A percentile compares a stretch with the other conserved stretches of the same genome.
Conservation (phyloP, 768 basidiomycete genomes). For the Crepidotus variabilis region DNA sequence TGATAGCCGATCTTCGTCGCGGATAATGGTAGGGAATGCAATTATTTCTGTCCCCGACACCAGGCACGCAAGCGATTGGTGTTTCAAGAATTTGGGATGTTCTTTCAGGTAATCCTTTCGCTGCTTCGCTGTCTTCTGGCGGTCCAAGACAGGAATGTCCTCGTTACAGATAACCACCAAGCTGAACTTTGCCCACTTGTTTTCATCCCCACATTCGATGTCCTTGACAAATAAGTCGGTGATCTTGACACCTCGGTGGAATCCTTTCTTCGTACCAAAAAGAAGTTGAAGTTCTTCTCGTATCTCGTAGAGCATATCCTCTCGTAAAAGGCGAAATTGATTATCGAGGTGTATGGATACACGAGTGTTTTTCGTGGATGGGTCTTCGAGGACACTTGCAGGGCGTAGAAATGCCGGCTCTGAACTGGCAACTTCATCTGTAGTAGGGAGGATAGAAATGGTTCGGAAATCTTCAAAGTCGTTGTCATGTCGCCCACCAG, state of each 20-base stretch:
- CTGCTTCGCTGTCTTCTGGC: slow-evolving; percentile 21
- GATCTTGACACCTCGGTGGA: slow-evolving; percentile 32
- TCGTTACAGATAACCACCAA: slow-evolving; percentile 31
- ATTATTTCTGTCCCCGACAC: slow-evolving; percentile 44
- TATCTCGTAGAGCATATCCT: slow-evolving; percentile 22
- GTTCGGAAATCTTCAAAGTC: slow-evolving; percentile 58
- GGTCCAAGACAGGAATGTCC: slow-evolving; percentile 34
- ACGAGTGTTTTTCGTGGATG: slow-evolving; percentile 31
- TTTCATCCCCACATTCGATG: slow-evolving; percentile 28
- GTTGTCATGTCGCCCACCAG: slow-evolving; percentile 71
- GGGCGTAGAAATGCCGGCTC: slow-evolving; percentile 48
- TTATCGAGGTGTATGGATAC: slow-evolving; percentile 55
- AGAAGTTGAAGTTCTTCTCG: slow-evolving; percentile 15
- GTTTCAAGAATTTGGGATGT: slow-evolving; percentile 41
- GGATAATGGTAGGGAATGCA: slow-evolving; percentile 48
- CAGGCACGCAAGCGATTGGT: slow-evolving; percentile 54
- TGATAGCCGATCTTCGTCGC: slow-evolving; percentile 50
- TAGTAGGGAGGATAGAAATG: slow-evolving; percentile 62
- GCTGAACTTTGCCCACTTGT: slow-evolving; percentile 29
- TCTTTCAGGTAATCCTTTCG: slow-evolving; percentile 35
- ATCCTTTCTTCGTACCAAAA: slow-evolving; percentile 32
- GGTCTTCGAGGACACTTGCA: slow-evolving; percentile 39
- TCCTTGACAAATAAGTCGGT: slow-evolving; percentile 32
- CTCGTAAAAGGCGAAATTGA: slow-evolving; percentile 60
- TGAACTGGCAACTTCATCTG: slow-evolving; percentile 47